Conservation (phyloP, 2,329 filamentous ascomycete species). For the Ceratocystis variospora region DNA sequence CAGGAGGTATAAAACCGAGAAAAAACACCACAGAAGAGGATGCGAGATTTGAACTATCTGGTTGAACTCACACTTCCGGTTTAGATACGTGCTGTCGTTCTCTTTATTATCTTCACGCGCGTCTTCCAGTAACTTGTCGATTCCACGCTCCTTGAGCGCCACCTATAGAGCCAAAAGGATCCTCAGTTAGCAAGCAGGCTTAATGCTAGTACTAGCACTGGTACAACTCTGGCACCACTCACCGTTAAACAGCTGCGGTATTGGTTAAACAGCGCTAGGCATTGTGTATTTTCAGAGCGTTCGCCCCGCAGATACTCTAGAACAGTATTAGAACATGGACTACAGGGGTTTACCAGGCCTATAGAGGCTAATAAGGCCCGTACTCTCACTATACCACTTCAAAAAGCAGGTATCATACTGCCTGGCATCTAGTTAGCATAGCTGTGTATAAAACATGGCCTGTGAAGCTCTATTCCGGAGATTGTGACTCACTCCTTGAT, state of each 20-base stretch:
- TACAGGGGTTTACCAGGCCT: not conserved
- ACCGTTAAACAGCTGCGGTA: conserved; percentile 82
- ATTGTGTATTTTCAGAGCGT: conserved; percentile 70
- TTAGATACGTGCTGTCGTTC: conserved; percentile 47
- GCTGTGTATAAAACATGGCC: not conserved
- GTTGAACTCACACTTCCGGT: conserved; percentile 29
- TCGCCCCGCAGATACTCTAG: conserved; percentile 80
- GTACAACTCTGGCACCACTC: conserved; percentile 24
- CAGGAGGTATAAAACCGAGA: not conserved
- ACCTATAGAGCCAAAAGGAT: conserved; percentile 37
- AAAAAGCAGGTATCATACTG: conserved; percentile 95
- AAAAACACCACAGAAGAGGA: too few species aligned
- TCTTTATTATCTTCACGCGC: conserved; percentile 81
- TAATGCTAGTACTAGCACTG: not conserved
- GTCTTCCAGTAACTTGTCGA: conserved; percentile 85
- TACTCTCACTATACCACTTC: conserved; percentile 99
- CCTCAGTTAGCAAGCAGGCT: not conserved
- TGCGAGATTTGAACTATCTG: not conserved
- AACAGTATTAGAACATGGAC: conserved; percentile 8
- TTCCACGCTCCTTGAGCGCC: conserved; percentile 75
- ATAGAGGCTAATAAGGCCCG: conserved; percentile 23
- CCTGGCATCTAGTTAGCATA: conserved; percentile 33
- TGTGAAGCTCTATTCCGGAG: not conserved
- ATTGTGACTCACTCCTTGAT: conserved; percentile 65
- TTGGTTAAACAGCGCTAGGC: conserved; percentile 68